Evolutionary conservation across 2,329 filamentous ascomycete genomes (phyloP).

Genomic region (Stachybotrys chlorohalonatus): DNA sequence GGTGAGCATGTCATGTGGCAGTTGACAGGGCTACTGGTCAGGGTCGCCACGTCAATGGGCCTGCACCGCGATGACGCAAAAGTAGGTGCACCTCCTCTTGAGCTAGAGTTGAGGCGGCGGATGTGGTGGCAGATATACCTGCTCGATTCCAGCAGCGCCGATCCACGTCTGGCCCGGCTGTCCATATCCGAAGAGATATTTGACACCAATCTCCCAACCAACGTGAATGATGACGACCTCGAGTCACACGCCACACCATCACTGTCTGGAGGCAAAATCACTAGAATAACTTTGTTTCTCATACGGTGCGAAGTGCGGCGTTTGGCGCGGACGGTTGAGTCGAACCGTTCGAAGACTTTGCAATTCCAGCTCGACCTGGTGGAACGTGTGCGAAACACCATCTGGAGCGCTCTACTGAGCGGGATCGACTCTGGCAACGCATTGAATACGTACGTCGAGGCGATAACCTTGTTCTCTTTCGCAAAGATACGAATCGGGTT

Average conservation of each 20-base stretch:
- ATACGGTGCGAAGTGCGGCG: slow-evolving; percentile 17
- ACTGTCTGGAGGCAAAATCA: neutral
- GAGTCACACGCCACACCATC: neutral
- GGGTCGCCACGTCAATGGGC: slow-evolving; percentile 11
- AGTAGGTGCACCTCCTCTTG: neutral
- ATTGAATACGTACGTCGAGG: slow-evolving; percentile 9
- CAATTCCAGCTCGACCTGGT: slow-evolving; percentile 6
- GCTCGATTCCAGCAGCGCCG: slow-evolving; percentile 11
- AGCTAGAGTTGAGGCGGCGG: slow-evolving; percentile 11
- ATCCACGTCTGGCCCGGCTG: slow-evolving; percentile 6
- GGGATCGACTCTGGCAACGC: slow-evolving; percentile 2
- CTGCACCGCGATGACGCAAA: slow-evolving; percentile 7
- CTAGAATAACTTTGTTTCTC: slow-evolving; percentile 10
- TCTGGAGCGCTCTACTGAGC: slow-evolving; percentile 6
- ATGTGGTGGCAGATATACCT: slow-evolving; percentile 21
- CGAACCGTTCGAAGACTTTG: slow-evolving; percentile 2
- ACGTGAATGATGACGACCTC: slow-evolving; percentile 26
- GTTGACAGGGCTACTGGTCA: slow-evolving; percentile 12
- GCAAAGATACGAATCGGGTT: slow-evolving; percentile 16
- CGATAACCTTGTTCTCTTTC: slow-evolving; percentile 15
- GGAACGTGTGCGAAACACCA: slow-evolving; percentile 3
- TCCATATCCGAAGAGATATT: slow-evolving; percentile 16
- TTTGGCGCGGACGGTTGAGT: slow-evolving; percentile 9
- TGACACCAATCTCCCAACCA: slow-evolving; percentile 31
- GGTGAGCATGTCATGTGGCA: slow-evolving; percentile 13